A percentile compares a stretch with the other conserved stretches of the same genome.
These are phyloP conservation scores for Cryphonectria radicalis DNA, from an alignment of 2,329 filamentous ascomycete species.

Conservation along the genomic window DNA sequence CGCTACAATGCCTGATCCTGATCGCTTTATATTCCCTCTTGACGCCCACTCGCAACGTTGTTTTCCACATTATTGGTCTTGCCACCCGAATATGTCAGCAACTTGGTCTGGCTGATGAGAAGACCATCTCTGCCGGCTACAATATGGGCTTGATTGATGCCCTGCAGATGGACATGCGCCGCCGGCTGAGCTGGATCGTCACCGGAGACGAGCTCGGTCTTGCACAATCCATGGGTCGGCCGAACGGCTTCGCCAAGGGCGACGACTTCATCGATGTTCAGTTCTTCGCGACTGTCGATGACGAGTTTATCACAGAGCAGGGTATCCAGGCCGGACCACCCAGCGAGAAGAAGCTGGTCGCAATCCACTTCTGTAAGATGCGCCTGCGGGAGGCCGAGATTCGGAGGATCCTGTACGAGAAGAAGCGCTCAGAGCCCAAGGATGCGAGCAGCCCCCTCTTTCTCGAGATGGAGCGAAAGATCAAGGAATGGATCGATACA, in stretches of 20 bases:
- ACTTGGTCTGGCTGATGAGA: conserved; percentile 84
- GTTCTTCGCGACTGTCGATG: conserved; percentile 82
- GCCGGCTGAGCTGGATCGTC: conserved; percentile 86
- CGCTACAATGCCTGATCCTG: conserved; percentile 85
- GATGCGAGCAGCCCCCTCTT: conserved; percentile 90
- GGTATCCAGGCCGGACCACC: conserved; percentile 74
- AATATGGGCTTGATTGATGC: conserved; percentile 66
- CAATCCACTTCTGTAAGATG: conserved; percentile 95
- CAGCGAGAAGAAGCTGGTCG: conserved; percentile 82
- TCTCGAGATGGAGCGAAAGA: conserved; percentile 73
- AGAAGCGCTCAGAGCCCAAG: conserved; percentile 75
- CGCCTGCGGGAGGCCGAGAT: conserved; percentile 86
- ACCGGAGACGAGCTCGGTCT: conserved; percentile 87
- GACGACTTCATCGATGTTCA: conserved; percentile 83
- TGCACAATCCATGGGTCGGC: conserved; percentile 84
- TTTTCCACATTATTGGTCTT: conserved; percentile 91
- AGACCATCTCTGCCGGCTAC: conserved; percentile 73
- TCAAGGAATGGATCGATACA: conserved; percentile 78
- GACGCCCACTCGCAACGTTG: conserved; percentile 87
- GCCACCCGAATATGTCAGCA: conserved; percentile 89
- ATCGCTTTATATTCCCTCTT: conserved; percentile 91
- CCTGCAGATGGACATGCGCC: conserved; percentile 84
- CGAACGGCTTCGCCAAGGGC: conserved; percentile 80
- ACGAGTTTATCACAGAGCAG: conserved; percentile 77
- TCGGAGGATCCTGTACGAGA: conserved; percentile 81